Base-by-base conservation (phyloP, 805 yeast species). In the Starmerella khaoyaiensis region DNA sequence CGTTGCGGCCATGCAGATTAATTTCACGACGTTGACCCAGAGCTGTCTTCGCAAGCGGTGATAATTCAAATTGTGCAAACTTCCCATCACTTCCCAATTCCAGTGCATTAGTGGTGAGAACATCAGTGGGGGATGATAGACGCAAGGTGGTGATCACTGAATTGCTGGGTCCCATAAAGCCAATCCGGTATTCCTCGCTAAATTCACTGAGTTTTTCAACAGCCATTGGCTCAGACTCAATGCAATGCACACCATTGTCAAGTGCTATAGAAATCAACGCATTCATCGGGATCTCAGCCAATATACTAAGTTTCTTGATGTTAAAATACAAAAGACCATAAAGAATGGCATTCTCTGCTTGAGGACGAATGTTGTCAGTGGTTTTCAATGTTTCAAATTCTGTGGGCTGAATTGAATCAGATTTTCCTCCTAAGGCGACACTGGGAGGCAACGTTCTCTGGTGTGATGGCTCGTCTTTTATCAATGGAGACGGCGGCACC, bases 201-300 rank as follows among this genome's bases (percentile, higher is more conserved):
- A 81, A 59, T 9, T 59, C 41, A 5, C 63, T 55, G 17, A 46
- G 45, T 20, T 53, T 51, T 11, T 42, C 33, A n/a, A 68, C 37
- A 0, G 50, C 44, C 31, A 57, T 47, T 56, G 68, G 64, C 7
- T 74, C 69, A 0, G 94, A 82, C 25, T 74, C 69, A 33, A 81
- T 69, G 41, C 81, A 70, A 53, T 84, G 93, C 26, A 74, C 72
- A 5, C 94, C 93, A 54, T 84, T 84, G 54, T 84, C 95, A 37
- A 77, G 59, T 15, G 57, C 54, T 14, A 74, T 47, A 19, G 67
- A 62, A 50, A 72, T 69, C 14, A 60, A 55, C 2, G 70, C 71
- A 22, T 64, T 54, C 5, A 37, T 10, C 3, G 41, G 32, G 16
- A 36, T 5, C 8, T 21, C 10, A 8, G 20, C 11, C 8, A 21